These are phyloP conservation scores for Phyllosticta ampelicida DNA, from an alignment of 2,329 filamentous ascomycete species.

Conservation along the genomic window DNA sequence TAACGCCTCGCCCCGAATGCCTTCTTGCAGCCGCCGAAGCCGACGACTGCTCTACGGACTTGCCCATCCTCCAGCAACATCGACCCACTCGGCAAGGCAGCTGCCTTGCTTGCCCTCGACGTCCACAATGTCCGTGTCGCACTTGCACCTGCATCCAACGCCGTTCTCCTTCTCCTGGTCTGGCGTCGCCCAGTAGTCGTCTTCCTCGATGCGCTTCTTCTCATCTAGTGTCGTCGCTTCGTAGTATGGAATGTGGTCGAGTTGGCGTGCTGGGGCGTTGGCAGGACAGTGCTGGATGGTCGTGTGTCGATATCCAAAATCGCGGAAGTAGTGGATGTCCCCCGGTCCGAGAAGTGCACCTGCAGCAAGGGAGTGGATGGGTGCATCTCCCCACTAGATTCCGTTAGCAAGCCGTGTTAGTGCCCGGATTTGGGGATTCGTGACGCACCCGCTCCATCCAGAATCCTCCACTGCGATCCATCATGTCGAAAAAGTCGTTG, in stretches of 20 bases:
- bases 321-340: constrained; percentile 97
- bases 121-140: constrained; percentile 94
- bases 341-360: constrained; percentile 69
- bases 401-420: constrained; percentile 23
- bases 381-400: constrained; percentile 87
- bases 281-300: constrained; percentile 98
- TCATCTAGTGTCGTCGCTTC: constrained; percentile 73
- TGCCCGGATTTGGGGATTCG: not conserved
- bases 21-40: not conserved
- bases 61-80: constrained; percentile 90
- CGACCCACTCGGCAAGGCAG: constrained; percentile 92
- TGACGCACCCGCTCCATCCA: constrained; percentile 89
- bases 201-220: constrained; percentile 79
- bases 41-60: constrained; percentile 34
- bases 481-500: constrained; percentile 96
- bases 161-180: constrained; percentile 89
- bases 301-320: constrained; percentile 95
- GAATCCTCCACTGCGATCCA: constrained; percentile 95
- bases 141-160: constrained; percentile 90
- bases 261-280: constrained; percentile 81
- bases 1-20: constrained; percentile 7
- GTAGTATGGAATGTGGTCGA: constrained; percentile 67
- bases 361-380: constrained; percentile 93
- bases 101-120: constrained; percentile 96
- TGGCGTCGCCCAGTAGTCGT: constrained; percentile 87